Evolutionary conservation across 2,329 filamentous ascomycete genomes (phyloP).

Genomic region (Pestalotiopsis sp.): DNA sequence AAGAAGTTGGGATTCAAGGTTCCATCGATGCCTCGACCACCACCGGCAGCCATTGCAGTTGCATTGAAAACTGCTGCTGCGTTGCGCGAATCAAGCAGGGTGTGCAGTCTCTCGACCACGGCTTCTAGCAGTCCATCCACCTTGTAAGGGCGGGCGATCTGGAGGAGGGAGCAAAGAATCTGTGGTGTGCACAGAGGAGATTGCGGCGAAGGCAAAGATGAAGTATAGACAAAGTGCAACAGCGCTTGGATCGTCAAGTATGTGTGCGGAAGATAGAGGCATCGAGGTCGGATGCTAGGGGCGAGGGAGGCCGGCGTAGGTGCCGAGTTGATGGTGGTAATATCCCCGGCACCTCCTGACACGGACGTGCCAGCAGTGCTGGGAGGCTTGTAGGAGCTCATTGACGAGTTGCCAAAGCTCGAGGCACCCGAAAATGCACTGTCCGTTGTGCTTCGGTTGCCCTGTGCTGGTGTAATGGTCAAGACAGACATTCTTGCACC

Average conservation of each 20-base stretch:
- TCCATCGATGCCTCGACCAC: slow-evolving; percentile 80
- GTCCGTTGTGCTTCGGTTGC: slow-evolving; percentile 53
- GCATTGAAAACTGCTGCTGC: slow-evolving; percentile 98
- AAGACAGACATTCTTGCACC: slow-evolving; percentile 77
- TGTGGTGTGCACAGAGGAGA: slow-evolving; percentile 89
- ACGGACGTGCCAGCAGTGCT: slow-evolving; percentile 49
- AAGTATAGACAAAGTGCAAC: slow-evolving; percentile 92
- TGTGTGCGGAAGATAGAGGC: slow-evolving; percentile 92
- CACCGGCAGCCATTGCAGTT: slow-evolving; percentile 95
- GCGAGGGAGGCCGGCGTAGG: slow-evolving; percentile 61
- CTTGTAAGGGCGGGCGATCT: slow-evolving; percentile 90
- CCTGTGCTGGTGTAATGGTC: slow-evolving; percentile 72
- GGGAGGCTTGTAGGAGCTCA: slow-evolving; percentile 43
- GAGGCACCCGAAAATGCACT: slow-evolving; percentile 50
- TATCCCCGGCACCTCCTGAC: slow-evolving; percentile 44
- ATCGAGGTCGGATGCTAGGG: slow-evolving; percentile 74
- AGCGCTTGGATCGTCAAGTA: slow-evolving; percentile 87
- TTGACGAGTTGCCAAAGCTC: slow-evolving; percentile 38
- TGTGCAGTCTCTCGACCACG: slow-evolving; percentile 87
- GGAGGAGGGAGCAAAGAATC: slow-evolving; percentile 91
- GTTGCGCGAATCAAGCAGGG: slow-evolving; percentile 88
- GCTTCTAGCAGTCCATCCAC: slow-evolving; percentile 92
- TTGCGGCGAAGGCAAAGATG: slow-evolving; percentile 75
- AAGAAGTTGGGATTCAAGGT: slow-evolving; percentile 66
- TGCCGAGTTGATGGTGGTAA: slow-evolving; percentile 54